Percentiles rank a stretch among this genome's conserved stretches.
Conservation (phyloP, 1,284 basidiomycete species). For the Polyporus tsugae region DNA sequence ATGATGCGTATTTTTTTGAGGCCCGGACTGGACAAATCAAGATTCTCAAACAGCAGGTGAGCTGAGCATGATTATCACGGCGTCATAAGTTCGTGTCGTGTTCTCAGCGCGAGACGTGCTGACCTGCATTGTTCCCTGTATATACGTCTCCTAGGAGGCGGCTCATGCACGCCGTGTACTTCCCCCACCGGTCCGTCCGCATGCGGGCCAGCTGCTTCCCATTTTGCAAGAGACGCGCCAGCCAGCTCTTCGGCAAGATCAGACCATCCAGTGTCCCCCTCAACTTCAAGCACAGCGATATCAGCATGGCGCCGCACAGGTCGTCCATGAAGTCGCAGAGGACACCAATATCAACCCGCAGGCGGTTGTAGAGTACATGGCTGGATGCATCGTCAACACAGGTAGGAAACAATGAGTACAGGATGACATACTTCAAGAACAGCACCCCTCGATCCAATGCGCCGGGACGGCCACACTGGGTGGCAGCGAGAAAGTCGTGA, state of each 20-base stretch:
- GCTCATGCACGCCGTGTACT: conserved; percentile 37
- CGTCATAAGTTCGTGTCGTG: background rate
- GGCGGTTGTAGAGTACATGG: conserved; percentile 45
- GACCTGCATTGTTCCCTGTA: conserved; percentile 31
- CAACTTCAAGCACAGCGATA: conserved; percentile 41
- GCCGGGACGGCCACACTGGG: conserved; percentile 32
- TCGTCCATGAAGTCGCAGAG: conserved; percentile 57
- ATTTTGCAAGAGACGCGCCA: conserved; percentile 40
- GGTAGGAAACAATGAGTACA: background rate
- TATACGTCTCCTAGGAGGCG: conserved; percentile 44
- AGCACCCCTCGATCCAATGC: conserved; percentile 42
- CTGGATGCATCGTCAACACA: conserved; percentile 38
- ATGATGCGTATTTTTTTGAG: conserved; percentile 38
- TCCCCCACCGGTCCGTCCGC: conserved; percentile 20
- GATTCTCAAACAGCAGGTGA: conserved; percentile 41
- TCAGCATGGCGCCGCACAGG: conserved; percentile 40
- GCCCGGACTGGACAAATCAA: conserved; percentile 31
- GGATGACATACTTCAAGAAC: conserved; percentile 33
- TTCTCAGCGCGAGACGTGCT: conserved; percentile 9
- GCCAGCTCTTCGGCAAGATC: conserved; percentile 59
- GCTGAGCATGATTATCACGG: conserved; percentile 31
- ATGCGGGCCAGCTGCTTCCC: background rate
- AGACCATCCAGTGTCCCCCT: conserved; percentile 48
- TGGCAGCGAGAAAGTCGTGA: conserved; percentile 44
- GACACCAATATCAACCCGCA: conserved; percentile 50